Percentiles rank a stretch among this genome's conserved stretches.
Conservation (phyloP, 495 filamentous ascomycete genomes). For the Trichoderma parareesei region DNA sequence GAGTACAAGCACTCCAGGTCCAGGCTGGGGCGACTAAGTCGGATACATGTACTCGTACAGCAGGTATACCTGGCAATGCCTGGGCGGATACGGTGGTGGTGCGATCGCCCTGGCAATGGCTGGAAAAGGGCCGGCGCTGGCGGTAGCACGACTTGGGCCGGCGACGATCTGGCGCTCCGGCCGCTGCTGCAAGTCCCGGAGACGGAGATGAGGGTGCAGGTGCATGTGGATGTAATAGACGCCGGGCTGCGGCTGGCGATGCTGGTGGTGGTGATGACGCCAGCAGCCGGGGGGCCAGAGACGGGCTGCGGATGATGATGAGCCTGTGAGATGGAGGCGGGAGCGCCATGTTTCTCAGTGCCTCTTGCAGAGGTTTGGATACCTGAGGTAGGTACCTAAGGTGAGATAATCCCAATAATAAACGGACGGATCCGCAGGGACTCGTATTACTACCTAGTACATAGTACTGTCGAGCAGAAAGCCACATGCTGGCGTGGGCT, state of each 20-base stretch:
- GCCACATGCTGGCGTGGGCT: too few relatives aligned
- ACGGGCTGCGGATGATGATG: neutral
- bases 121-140: neutral
- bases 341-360: neutral
- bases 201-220: neutral
- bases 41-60: neutral
- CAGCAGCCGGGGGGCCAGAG: neutral
- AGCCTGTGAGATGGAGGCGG: neutral
- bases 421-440: too few relatives aligned
- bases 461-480: too few relatives aligned
- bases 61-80: neutral
- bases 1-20: neutral
- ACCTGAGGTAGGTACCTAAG: too few relatives aligned
- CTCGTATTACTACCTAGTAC: too few relatives aligned
- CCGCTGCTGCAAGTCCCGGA: neutral
- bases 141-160: neutral
- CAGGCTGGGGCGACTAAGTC: neutral
- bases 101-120: neutral
- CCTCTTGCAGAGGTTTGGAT: neutral
- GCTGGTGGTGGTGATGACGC: neutral
- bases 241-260: neutral
- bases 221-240: neutral
- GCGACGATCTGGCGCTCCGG: conserved; percentile 1
- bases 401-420: neutral
- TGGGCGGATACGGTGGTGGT: neutral